Evolutionary conservation across 108 stramenopile genomes (phyloP), one percentile per base, ranked within the genome.

Genomic region (Cyclotella distinguenda): DNA sequence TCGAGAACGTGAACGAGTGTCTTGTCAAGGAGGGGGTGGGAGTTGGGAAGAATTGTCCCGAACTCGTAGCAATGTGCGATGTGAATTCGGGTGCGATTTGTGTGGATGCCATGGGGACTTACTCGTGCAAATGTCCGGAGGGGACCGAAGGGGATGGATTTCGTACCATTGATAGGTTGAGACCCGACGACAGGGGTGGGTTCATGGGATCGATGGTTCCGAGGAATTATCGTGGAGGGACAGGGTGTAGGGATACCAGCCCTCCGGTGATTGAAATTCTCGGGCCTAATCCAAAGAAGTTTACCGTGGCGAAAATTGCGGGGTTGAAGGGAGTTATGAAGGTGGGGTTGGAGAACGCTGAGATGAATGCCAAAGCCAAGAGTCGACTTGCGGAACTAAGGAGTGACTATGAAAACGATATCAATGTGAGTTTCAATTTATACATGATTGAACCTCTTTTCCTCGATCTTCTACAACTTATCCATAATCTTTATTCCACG

Each of bases 1-100:
- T 97, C 68, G 91, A 90, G 23, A 91, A 97, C 60, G 85, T 97
- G 46, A 85, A 97, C 71, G 96, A 97, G 68, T 97, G 96, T 68
- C 31, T 12, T 0, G n/a, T 66, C 11, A 35, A 35, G 15, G 52
- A 82, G 52, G 39, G 61, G 12, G 13, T 84, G 22, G 72, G 82
- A 38, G 64, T 82, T 31, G 58, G 80, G 21, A 54, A 48, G 1
- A 52, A 55, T 25, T 95, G 96, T 64, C 88, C 89, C 7, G 71
- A 71, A 46, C 70, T 92, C 44, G 56, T 91, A 16, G 93, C 96
- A 26, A 85, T 80, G 45, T 96, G 95, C 66, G 89, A 95, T 59
- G 68, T 66, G 13, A 74, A 70, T 28, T 73, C 83, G 16, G 88
- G 92, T 25, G 94, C 96, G 4, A 49, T 39, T 19, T 97, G 96